Evolutionary conservation across 495 filamentous ascomycete genomes (phyloP).

Genomic region (Peziza echinospora): DNA sequence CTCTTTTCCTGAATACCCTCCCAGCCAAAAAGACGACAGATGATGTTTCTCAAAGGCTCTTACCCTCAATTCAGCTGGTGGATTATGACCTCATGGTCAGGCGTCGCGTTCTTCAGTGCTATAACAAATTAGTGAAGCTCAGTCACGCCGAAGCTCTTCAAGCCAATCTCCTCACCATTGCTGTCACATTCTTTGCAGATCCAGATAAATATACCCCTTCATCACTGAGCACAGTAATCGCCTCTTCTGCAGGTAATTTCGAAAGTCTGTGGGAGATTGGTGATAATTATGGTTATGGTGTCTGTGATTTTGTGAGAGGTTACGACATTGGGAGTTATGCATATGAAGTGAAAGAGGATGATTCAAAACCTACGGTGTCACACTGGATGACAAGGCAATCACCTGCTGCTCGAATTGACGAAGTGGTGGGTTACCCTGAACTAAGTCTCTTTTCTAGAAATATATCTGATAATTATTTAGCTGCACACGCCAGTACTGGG

Average conservation of each 20-base stretch:
- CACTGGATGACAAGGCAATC: slow-evolving; percentile 40
- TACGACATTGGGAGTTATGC: slow-evolving; percentile 45
- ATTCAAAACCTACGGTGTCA: slow-evolving; percentile 28
- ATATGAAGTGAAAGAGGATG: slow-evolving; percentile 41
- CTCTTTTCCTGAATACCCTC: slow-evolving; percentile 61
- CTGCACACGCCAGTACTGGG: slow-evolving; percentile 27
- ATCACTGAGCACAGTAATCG: slow-evolving; percentile 78
- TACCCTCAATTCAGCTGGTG: slow-evolving; percentile 68
- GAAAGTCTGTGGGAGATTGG: slow-evolving; percentile 87
- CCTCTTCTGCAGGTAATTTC: slow-evolving; percentile 70
- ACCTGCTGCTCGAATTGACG: slow-evolving; percentile 48
- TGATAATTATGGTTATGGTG: slow-evolving; percentile 84
- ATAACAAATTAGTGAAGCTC: slow-evolving; percentile 68
- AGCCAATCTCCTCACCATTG: slow-evolving; percentile 80
- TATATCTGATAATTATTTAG: slow-evolving; percentile 11
- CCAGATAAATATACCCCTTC: slow-evolving; percentile 68
- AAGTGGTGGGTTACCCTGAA: slow-evolving; percentile 28
- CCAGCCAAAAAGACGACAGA: slow-evolving; percentile 72
- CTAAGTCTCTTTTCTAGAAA: slow-evolving; percentile 1
- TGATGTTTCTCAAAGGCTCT: slow-evolving; percentile 65
- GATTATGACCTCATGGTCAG: slow-evolving; percentile 88
- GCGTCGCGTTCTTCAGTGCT: slow-evolving; percentile 81
- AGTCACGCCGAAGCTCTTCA: slow-evolving; percentile 73
- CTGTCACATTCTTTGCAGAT: slow-evolving; percentile 79
- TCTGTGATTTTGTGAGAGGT: slow-evolving; percentile 62